Conservation (phyloP, 2,329 filamentous ascomycete species). For the Fusarium incarnatum region DNA sequence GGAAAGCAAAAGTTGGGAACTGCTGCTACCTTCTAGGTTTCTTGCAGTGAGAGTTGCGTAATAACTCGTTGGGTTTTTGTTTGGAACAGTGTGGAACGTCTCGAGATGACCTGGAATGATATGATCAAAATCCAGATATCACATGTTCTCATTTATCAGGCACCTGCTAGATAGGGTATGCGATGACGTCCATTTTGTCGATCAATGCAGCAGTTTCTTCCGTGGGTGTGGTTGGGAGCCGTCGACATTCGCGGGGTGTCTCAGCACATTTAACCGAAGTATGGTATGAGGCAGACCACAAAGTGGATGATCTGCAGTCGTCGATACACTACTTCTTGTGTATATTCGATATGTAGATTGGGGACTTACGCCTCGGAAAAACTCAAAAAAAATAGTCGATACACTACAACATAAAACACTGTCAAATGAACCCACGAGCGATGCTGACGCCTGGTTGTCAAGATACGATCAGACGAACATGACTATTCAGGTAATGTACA, state of each 20-base stretch:
- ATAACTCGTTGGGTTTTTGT: neutral
- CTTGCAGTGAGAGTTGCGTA: neutral
- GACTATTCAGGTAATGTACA: neutral
- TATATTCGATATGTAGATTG: too few relatives aligned
- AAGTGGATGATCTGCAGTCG: neutral
- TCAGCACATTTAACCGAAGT: neutral
- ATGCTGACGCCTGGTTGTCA: neutral
- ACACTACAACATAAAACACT: neutral
- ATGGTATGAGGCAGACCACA: neutral
- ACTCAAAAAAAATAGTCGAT: too few relatives aligned
- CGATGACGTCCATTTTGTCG: neutral
- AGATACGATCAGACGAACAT: neutral
- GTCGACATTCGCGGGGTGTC: neutral
- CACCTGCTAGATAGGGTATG: neutral
- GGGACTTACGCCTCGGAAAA: too few relatives aligned
- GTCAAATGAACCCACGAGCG: neutral
- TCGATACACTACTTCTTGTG: neutral
- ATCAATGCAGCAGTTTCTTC: neutral
- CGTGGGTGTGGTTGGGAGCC: neutral
- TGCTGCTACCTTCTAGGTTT: neutral
- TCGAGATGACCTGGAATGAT: neutral
- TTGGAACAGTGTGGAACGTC: neutral
- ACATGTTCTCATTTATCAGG: neutral
- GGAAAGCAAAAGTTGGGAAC: neutral
- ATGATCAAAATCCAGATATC: neutral